Base-by-base conservation (phyloP, 768 basidiomycete genomes). In the Psilocybe cyanescens region DNA sequence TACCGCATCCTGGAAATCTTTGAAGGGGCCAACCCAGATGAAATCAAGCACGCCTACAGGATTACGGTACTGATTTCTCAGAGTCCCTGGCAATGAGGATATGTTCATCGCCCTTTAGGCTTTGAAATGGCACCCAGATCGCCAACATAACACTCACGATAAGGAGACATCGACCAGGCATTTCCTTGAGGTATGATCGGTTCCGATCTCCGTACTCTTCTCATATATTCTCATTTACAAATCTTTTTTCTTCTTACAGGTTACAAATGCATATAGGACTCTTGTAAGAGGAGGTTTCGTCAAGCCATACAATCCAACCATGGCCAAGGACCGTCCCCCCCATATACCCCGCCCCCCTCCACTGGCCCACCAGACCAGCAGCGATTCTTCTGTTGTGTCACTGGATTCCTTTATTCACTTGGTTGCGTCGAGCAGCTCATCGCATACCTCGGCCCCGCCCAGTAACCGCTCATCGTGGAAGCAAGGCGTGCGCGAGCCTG, bases 71-170 rank as follows among this genome's bases (percentile, higher is more conserved):
- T 63, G 49, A 59, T 68, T 64, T 59, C 63, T 62, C 65, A 60
- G 51, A 61, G 49, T 65, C 63, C 67, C 59, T 65, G 57, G 76
- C 70, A 60, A 55, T 56, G 61, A 59, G 61, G 59, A 57, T 68
- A 51, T 65, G 61, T 61, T 72, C 57, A 63, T 67, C 55, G 58
- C 48, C 55, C 63, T 60, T 49, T 61, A 74, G 87, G 87, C 86
- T 65, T 74, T 89, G 58, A 81, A 79, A 68, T 90, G 87, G 86
- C 87, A 89, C 65, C 87, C 87, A 63, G 87, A 89, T 73, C 86
- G 86, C 61, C 85, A 86, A 72, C 79, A 83, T 67, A 66, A 66
- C 62, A 63, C 59, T 45, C 66, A 77, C 29, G 78, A 82, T 61
- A 84, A 82, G 68, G 82, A 86, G 59, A 70, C 71, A 49, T 84